Evolutionary conservation across 2,329 filamentous ascomycete genomes (phyloP).

Genomic region (Colletotrichum sojae): DNA sequence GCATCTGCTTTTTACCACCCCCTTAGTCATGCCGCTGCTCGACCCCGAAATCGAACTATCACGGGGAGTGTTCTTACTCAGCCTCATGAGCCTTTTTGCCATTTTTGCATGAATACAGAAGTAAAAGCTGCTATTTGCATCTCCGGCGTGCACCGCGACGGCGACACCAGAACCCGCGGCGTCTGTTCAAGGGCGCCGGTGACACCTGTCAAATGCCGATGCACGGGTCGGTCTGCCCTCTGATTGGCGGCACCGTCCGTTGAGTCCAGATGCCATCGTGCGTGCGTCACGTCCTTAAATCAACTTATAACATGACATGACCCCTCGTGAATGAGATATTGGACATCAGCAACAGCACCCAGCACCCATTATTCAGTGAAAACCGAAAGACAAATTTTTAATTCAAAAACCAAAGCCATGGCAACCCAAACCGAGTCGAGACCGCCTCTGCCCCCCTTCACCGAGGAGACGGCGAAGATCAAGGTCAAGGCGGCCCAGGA

Average conservation of each 20-base stretch:
- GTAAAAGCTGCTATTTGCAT: not conserved
- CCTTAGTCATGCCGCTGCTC: no score
- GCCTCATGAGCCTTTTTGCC: not conserved
- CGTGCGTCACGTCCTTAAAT: constrained; percentile 8
- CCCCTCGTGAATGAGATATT: not conserved
- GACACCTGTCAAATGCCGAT: constrained; percentile 30
- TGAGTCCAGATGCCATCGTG: not conserved
- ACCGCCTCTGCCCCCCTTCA: constrained; percentile 79
- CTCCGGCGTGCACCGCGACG: not conserved
- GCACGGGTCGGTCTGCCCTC: not conserved
- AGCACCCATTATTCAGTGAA: not conserved
- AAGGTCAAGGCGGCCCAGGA: constrained; percentile 91
- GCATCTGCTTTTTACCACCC: not conserved
- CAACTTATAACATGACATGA: not conserved
- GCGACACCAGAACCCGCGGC: constrained; percentile 27
- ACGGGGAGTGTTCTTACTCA: not conserved
- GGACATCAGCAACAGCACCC: not conserved
- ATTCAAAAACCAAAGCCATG: constrained; percentile 5
- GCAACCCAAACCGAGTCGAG: constrained; percentile 29
- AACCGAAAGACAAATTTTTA: not conserved
- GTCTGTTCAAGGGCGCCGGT: constrained; percentile 26
- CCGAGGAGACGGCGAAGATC: constrained; percentile 73
- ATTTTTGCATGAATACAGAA: not conserved
- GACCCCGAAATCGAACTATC: no score
- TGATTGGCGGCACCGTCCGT: constrained; percentile 29